Conservation (phyloP, 1,284 basidiomycete genomes). For the Trichosporon coremiiforme region DNA sequence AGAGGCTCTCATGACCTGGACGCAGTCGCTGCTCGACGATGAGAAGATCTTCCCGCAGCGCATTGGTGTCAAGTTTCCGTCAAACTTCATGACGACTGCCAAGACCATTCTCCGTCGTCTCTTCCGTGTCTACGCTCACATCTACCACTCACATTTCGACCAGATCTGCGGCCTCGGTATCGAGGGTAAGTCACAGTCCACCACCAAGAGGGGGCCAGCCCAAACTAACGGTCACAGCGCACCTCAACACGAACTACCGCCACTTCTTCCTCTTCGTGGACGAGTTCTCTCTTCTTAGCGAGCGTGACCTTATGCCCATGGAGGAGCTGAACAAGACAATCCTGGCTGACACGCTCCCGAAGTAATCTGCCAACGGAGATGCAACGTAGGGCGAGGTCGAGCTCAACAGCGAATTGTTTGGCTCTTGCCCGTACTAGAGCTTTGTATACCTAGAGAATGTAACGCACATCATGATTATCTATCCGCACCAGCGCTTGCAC, state of each 20-base stretch:
- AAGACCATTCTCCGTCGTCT: conserved; percentile 89
- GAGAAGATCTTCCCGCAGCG: conserved; percentile 91
- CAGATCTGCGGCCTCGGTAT: conserved; percentile 98
- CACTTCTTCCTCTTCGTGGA: conserved; percentile 97
- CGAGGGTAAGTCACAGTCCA: conserved; percentile 67
- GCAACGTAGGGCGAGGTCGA: background rate
- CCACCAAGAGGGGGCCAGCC: too few species aligned
- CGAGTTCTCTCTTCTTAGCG: conserved; percentile 97
- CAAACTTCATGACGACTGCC: conserved; percentile 85
- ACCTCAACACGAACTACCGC: conserved; percentile 97
- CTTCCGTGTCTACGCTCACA: conserved; percentile 96
- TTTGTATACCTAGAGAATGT: conserved; percentile 19
- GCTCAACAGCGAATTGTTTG: background rate
- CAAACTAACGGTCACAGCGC: conserved; percentile 63
- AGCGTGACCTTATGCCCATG: conserved; percentile 92
- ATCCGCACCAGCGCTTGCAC: too few species aligned
- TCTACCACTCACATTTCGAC: conserved; percentile 99
- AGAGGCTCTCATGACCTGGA: conserved; percentile 98
- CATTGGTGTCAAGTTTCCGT: conserved; percentile 91
- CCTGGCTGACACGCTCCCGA: conserved; percentile 65
- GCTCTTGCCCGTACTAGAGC: background rate
- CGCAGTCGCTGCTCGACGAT: conserved; percentile 89
- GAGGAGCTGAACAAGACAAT: conserved; percentile 97
- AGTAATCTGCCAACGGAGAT: conserved; percentile 17
- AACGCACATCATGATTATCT: conserved; percentile 14